Conservation (phyloP, 2,329 filamentous ascomycete species). For the Aspergillus ustus region DNA sequence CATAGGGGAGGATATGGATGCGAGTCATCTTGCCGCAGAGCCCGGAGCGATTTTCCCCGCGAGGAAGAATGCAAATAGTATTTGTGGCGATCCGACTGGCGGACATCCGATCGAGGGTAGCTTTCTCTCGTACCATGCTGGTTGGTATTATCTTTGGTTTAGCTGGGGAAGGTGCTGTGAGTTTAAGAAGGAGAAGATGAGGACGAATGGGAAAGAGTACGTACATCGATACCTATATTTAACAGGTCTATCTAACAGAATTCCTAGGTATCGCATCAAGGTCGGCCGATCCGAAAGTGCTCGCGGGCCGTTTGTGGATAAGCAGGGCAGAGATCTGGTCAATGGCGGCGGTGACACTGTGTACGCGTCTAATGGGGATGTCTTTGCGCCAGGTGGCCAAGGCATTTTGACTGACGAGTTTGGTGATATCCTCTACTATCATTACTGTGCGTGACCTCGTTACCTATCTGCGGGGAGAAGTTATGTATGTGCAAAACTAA, state of each 20-base stretch:
- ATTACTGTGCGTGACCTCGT: constrained; percentile 34
- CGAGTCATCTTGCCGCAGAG: constrained; percentile 36
- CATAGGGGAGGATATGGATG: constrained; percentile 27
- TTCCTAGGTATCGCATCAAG: constrained; percentile 62
- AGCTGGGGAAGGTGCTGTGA: constrained; percentile 41
- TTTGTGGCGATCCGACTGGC: constrained; percentile 37
- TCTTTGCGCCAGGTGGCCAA: constrained; percentile 71
- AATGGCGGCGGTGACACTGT: constrained; percentile 64
- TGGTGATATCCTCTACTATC: constrained; percentile 40
- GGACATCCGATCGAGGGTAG: constrained; percentile 39
- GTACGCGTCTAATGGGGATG: constrained; percentile 61
- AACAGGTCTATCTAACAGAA: not conserved
- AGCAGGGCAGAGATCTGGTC: constrained; percentile 58
- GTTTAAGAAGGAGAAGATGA: constrained; percentile 45
- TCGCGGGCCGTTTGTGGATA: constrained; percentile 60
- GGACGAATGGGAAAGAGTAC: constrained; percentile 55
- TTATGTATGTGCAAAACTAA: not conserved
- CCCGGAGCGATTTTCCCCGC: constrained; percentile 26
- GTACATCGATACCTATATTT: not conserved
- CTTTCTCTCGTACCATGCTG: constrained; percentile 34
- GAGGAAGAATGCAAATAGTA: constrained; percentile 27
- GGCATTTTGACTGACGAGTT: constrained; percentile 58
- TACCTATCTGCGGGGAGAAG: too few relatives aligned
- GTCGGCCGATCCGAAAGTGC: constrained; percentile 63
- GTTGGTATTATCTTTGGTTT: constrained; percentile 42